These are phyloP conservation scores for Verticillium alfalfae DNA, from an alignment of 2,329 filamentous ascomycete genomes.

Conservation along the genomic window DNA sequence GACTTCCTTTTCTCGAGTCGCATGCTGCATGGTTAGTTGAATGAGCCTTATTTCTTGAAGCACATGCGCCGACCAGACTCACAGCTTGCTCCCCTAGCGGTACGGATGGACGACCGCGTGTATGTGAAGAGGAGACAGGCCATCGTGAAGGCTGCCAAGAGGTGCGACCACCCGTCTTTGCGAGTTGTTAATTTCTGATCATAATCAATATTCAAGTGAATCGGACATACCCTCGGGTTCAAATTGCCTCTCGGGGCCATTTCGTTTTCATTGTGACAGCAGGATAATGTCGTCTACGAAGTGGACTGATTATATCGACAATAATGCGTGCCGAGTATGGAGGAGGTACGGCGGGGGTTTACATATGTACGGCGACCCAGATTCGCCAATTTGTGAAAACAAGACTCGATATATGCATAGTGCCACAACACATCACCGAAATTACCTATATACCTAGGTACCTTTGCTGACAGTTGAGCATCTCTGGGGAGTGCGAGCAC, in stretches of 20 bases:
- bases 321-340: background rate
- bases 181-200: background rate
- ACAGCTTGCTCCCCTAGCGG: conserved; percentile 28
- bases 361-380: background rate
- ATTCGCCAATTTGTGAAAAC: background rate
- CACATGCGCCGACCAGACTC: conserved; percentile 4
- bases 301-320: background rate
- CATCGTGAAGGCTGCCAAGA: conserved; percentile 49
- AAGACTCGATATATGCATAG: background rate
- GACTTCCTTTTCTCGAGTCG: background rate
- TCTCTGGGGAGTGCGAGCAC: background rate
- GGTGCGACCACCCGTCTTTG: conserved; percentile 41
- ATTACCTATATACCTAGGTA: no score
- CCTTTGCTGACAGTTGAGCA: background rate
- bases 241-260: conserved; percentile 9
- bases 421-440: background rate
- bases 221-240: conserved; percentile 7
- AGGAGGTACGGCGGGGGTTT: background rate
- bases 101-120: conserved; percentile 33
- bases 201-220: background rate
- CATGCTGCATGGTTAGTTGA: background rate
- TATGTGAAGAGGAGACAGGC: conserved; percentile 43
- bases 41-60: no score
- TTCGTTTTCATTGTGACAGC: background rate
- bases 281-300: background rate